Evolutionary conservation across 1,284 basidiomycete species (phyloP).

Genomic region (Caloboletus firmus): DNA sequence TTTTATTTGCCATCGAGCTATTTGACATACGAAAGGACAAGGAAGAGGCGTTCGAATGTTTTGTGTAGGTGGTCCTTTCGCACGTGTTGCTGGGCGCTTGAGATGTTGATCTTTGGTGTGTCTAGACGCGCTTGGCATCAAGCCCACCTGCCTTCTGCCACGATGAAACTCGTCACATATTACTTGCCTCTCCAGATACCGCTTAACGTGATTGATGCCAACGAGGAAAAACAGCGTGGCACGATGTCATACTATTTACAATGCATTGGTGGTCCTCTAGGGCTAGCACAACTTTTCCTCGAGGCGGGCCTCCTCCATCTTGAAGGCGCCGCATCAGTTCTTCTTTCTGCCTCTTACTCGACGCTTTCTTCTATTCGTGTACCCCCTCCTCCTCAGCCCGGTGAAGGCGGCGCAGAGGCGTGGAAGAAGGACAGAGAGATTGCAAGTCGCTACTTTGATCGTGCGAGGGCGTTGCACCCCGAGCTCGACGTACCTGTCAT

Average conservation of each 20-base stretch:
- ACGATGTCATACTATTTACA: conserved; percentile 60
- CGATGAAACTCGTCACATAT: conserved; percentile 69
- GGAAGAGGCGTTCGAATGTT: conserved; percentile 76
- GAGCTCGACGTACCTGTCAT: conserved; percentile 65
- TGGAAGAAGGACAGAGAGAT: conserved; percentile 71
- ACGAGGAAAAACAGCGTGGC: conserved; percentile 46
- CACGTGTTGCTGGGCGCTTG: not conserved
- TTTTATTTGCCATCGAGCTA: conserved; percentile 64
- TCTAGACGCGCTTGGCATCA: conserved; percentile 78
- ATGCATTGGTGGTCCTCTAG: conserved; percentile 59
- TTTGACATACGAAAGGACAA: conserved; percentile 70
- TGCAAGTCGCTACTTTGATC: conserved; percentile 68
- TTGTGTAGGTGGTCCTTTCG: conserved; percentile 53
- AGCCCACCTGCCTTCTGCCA: conserved; percentile 67
- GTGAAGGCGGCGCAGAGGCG: conserved; percentile 57
- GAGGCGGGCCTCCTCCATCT: conserved; percentile 74
- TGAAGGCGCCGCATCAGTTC: conserved; percentile 66
- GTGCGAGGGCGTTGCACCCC: conserved; percentile 58
- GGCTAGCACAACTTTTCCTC: conserved; percentile 69
- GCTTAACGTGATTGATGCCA: conserved; percentile 35
- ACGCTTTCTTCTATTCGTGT: conserved; percentile 72
- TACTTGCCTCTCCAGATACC: conserved; percentile 60
- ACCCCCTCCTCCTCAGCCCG: conserved; percentile 46
- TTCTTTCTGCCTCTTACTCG: conserved; percentile 68
- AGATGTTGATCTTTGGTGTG: conserved; percentile 1